These are phyloP conservation scores for Beauveria medogensis DNA, from an alignment of 2,329 filamentous ascomycete genomes.

Conservation along the genomic window DNA sequence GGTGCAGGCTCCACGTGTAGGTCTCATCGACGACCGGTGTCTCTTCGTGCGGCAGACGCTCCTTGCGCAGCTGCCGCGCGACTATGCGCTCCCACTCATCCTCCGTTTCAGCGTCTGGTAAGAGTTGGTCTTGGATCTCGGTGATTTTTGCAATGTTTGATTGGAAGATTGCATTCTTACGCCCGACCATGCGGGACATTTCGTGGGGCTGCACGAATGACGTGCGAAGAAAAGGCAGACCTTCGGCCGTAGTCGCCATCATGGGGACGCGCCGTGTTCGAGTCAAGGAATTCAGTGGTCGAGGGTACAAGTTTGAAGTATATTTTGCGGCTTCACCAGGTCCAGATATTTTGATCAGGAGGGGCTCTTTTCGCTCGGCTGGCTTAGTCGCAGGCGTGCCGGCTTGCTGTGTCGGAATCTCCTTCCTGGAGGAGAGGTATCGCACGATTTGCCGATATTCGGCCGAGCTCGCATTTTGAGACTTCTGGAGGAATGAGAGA, in stretches of 20 bases:
- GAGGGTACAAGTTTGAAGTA: conserved; percentile 1
- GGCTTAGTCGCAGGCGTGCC: neutral
- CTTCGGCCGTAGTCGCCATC: conserved; percentile 43
- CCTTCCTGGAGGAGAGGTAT: conserved; percentile 27
- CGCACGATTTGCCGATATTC: conserved; percentile 34
- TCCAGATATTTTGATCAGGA: conserved; percentile 26
- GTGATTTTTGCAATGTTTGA: conserved; percentile 30
- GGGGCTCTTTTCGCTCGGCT: conserved; percentile 21
- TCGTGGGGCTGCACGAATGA: conserved; percentile 54
- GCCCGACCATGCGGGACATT: conserved; percentile 50
- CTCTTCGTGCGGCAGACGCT: conserved; percentile 13
- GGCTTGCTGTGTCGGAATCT: conserved; percentile 4
- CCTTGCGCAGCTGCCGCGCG: conserved; percentile 17
- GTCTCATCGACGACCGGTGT: conserved; percentile 12
- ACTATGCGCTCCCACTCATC: conserved; percentile 43
- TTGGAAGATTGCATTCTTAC: conserved; percentile 39
- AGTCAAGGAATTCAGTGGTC: conserved; percentile 18
- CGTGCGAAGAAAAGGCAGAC: conserved; percentile 57
- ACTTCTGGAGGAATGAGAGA: conserved; percentile 32
- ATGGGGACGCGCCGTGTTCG: conserved; percentile 48
- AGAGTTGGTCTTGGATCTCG: conserved; percentile 30
- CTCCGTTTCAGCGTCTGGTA: conserved; percentile 27
- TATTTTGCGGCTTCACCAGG: conserved; percentile 37
- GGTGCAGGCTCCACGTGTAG: conserved; percentile 23
- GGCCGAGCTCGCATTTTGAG: conserved; percentile 27